Conservation (phyloP, 495 filamentous ascomycete genomes). For the Venustampulla echinocandica region DNA sequence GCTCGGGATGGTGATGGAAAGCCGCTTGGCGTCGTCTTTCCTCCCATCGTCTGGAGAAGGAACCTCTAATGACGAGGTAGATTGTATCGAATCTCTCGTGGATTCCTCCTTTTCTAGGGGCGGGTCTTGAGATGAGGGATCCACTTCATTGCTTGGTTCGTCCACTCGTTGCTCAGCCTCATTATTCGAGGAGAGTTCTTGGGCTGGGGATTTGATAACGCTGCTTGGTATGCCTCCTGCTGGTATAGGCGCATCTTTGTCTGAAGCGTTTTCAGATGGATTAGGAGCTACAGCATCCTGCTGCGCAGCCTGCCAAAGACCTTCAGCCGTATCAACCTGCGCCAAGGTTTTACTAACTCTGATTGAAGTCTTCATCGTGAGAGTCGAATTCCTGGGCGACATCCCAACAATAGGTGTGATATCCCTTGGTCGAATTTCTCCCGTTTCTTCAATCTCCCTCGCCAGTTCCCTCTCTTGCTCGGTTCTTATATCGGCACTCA, state of each 20-base stretch:
- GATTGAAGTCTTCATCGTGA: neutral
- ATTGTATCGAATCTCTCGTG: conserved; percentile 11
- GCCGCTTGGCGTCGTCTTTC: conserved; percentile 15
- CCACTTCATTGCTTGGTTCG: too few species aligned
- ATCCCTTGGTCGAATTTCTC: conserved; percentile 20
- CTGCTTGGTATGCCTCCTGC: neutral
- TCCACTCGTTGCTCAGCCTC: too few species aligned
- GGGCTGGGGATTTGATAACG: too few species aligned
- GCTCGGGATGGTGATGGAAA: conserved; percentile 23
- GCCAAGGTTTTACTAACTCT: conserved; percentile 1
- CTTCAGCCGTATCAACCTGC: conserved; percentile 7
- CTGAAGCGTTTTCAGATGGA: neutral
- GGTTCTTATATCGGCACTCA: conserved; percentile 15
- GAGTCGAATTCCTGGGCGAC: neutral
- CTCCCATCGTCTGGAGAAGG: conserved; percentile 5
- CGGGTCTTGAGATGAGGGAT: neutral
- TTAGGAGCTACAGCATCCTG: conserved; percentile 7
- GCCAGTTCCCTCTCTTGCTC: conserved; percentile 19
- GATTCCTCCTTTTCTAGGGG: neutral
- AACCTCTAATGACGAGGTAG: conserved; percentile 13
- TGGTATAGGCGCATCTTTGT: neutral
- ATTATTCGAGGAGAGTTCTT: too few species aligned
- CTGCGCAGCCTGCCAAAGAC: conserved; percentile 7
- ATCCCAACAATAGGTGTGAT: conserved; percentile 10
- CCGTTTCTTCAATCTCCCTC: conserved; percentile 20